Conservation (phyloP, 352 stramenopile genomes). For the Globisporangium lucens region DNA sequence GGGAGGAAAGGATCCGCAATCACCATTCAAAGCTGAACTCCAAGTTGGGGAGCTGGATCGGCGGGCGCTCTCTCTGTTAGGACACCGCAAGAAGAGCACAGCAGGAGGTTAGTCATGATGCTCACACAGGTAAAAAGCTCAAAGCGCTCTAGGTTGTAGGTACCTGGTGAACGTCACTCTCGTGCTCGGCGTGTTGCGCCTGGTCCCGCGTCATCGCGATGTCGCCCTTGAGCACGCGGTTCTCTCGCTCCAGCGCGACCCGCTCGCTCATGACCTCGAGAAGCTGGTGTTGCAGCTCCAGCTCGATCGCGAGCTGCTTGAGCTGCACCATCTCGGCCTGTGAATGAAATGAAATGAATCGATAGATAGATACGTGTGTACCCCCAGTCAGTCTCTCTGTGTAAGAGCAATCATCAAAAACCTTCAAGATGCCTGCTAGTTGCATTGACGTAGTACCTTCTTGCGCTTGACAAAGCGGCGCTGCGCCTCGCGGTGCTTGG, state of each 20-base stretch:
- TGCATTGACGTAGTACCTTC: conserved; percentile 27
- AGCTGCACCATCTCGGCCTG: conserved; percentile 23
- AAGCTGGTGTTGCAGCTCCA: conserved; percentile 22
- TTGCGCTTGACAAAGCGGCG: conserved; percentile 49
- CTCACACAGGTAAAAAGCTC: too few species aligned
- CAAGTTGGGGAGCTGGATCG: conserved; percentile 12
- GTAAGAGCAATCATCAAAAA: not conserved
- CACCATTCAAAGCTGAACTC: conserved; percentile 18
- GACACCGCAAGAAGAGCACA: not conserved
- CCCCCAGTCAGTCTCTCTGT: not conserved
- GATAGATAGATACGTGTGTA: not conserved
- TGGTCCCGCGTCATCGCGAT: conserved; percentile 9
- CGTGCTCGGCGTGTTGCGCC: not conserved
- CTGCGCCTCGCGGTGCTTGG: conserved; percentile 53
- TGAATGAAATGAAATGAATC: not conserved
- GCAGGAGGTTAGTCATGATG: not conserved
- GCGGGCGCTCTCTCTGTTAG: conserved; percentile 3
- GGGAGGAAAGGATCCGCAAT: not conserved
- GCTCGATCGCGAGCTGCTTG: conserved; percentile 21
- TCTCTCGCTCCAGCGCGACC: conserved; percentile 10
- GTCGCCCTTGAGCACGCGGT: conserved; percentile 12
- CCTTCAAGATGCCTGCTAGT: not conserved
- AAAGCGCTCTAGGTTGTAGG: not conserved
- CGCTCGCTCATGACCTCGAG: conserved; percentile 14
- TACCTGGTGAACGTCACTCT: conserved; percentile 4